Evolutionary conservation across 345 rosid species (phyloP), one percentile per base, ranked within the genome.

Genomic region (Pistacia integerrima): DNA sequence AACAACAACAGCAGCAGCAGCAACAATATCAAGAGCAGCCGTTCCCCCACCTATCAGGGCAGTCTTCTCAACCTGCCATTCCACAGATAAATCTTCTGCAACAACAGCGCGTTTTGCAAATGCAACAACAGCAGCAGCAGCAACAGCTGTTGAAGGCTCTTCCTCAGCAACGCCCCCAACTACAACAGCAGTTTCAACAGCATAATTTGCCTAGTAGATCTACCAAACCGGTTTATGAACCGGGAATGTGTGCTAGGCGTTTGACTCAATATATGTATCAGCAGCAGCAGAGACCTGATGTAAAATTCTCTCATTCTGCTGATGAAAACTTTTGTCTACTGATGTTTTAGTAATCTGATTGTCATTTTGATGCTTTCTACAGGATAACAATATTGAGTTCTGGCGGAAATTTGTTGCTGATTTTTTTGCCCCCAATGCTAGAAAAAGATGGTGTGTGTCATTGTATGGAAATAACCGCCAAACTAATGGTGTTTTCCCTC

Each of bases 381-480:
- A 96, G 99, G 99, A 96, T 84, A 96, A 96, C 82, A 93, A 87
- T 72, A 92, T 96, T 76, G 98, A 96, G 52, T 96, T 93, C 79
- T 96, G 99, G 99, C 93, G 99, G 78, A 96, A 90, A 83, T 96
- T 91, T 84, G 99, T 96, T 51, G 81, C 93, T 0, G 98, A 96
- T 78, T 96, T 81, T 83, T 96, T 88, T 86, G 97, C 97, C 81
- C 97, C 97, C 38, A 84, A 90, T 80, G 98, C 98, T 48, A 96
- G 88, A 79, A 96, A 96, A 86, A 93, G 90, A 83, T 93, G 97
- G 99, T 96, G 99, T 69, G 98, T 96, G 78, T 96, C 97, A 16
- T 85, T 96, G 97, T 96, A 96, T 74, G 98, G 99, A 86, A 92
- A 87, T 90, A 95, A 97, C 76, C 88, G 97, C 65, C 99, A 92